Evolutionary conservation across 768 basidiomycete genomes (phyloP), one percentile per base, ranked within the genome.

Genomic region (Pleurotus tuoliensis): DNA sequence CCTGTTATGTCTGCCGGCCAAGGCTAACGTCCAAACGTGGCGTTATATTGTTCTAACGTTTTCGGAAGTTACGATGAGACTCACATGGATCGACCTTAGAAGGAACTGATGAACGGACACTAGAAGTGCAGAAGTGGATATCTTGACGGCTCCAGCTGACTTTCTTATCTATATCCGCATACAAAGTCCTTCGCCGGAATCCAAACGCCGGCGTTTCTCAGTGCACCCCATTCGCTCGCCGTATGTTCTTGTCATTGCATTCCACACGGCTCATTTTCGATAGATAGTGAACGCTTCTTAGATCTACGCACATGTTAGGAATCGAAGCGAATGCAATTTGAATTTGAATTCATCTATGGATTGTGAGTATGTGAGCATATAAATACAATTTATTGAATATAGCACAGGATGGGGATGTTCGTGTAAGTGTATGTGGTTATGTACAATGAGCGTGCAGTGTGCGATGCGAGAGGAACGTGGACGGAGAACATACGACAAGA

Each of bases 391-490:
- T 44, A 44, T 44, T 2, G 30, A 4, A 9, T 20, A 25, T 47
- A 44, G 43, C 43, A 15, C 46, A 47, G 27, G 11, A 13, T 20
- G 22, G 20, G 43, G 16, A 44, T 44, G 20, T 44, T 44, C 43
- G 43, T 22, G 16, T 22, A 44, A 16, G 43, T 44, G 43, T 3
- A 16, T 44, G 43, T 16, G 43, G 20, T 44, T 44, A 5, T 34
- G 30, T 34, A 34, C 30, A 34, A 34, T 34, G 30, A 3, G 30
- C 30, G 30, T 34, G 30, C 30, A 34, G 3, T 34, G 11, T 30
- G 30, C n/a, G 41, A 44, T 44, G 27, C 40, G 58, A 56, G 53
- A 60, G 5, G 25, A 18, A 41, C 30, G 18, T 38, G 34, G 5
- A 34, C 39, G 22, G 51, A 13, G 22, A 41, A 24, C 16, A 39